Conservation (phyloP, 2,329 filamentous ascomycete genomes). For the Orbilia blumenaviensis region DNA sequence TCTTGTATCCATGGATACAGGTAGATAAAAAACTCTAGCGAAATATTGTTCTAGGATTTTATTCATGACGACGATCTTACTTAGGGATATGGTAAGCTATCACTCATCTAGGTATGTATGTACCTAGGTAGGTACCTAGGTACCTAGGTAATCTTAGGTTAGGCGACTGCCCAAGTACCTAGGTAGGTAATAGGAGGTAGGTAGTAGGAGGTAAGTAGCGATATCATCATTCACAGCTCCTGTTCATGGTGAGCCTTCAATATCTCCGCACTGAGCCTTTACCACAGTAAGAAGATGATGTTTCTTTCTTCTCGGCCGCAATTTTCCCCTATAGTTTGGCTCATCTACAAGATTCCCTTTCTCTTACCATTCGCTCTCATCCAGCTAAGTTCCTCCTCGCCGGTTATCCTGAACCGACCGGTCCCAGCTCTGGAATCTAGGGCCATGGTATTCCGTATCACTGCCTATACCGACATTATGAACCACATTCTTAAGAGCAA, state of each 20-base stretch:
- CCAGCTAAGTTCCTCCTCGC: constrained; percentile 8
- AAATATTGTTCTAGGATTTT: no score
- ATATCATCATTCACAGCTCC: constrained; percentile 7
- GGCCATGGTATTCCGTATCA: constrained; percentile 17
- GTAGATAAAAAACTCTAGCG: no score
- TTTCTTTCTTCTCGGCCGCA: background rate
- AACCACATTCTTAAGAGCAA: constrained; percentile 30
- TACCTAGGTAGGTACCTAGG: no score
- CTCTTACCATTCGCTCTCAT: background rate
- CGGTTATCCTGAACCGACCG: background rate
- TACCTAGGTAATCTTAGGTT: no score
- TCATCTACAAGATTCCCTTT: background rate
- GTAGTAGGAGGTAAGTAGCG: no score
- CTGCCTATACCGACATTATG: constrained; percentile 36
- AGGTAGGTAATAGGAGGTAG: no score
- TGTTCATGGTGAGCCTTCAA: background rate
- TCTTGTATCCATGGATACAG: background rate
- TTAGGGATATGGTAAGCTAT: background rate
- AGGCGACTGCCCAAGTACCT: no score
- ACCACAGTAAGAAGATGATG: constrained; percentile 4
- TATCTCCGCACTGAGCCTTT: background rate
- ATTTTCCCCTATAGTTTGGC: background rate
- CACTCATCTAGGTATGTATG: no score
- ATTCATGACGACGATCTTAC: no score
- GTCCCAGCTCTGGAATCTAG: background rate